Conservation (phyloP, 164 flowering plant genomes). For the Brasenia schreberi region DNA sequence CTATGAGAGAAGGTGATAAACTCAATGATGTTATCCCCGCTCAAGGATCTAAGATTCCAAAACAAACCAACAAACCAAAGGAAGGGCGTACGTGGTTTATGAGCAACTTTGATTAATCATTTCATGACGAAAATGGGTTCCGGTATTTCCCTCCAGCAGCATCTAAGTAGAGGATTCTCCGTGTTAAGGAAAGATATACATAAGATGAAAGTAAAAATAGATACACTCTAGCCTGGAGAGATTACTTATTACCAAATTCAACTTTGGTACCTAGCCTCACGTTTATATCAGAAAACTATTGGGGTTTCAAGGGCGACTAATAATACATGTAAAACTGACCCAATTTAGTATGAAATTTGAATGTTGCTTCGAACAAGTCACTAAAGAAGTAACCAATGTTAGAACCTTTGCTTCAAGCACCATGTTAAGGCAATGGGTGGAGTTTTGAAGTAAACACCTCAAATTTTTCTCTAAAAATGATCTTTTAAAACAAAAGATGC, state of each 20-base stretch:
- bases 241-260: too few species aligned
- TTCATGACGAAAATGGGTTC: conserved; percentile 46
- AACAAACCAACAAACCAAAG: conserved; percentile 22
- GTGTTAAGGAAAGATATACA: conserved; percentile 44
- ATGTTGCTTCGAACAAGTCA: too few species aligned
- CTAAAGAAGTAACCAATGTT: too few species aligned
- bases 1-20: conserved; percentile 26
- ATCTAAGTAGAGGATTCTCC: conserved; percentile 44
- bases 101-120: conserved; percentile 58
- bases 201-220: conserved; percentile 63
- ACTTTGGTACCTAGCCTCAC: conserved; percentile 42
- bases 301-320: too few species aligned
- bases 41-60: conserved; percentile 58
- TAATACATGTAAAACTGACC: too few species aligned
- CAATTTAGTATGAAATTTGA: too few species aligned
- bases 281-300: conserved; percentile 63
- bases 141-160: conserved; percentile 49
- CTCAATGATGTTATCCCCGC: conserved; percentile 64
- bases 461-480: too few species aligned
- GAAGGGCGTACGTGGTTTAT: conserved; percentile 91
- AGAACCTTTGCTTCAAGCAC: too few species aligned
- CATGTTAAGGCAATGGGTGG: too few species aligned
- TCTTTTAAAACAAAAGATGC: too few species aligned
- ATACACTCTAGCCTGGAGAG: conserved; percentile 72
- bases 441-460: too few species aligned